These are phyloP conservation scores for Zalaria sp. DNA, from an alignment of 2,329 filamentous ascomycete species.

Conservation along the genomic window DNA sequence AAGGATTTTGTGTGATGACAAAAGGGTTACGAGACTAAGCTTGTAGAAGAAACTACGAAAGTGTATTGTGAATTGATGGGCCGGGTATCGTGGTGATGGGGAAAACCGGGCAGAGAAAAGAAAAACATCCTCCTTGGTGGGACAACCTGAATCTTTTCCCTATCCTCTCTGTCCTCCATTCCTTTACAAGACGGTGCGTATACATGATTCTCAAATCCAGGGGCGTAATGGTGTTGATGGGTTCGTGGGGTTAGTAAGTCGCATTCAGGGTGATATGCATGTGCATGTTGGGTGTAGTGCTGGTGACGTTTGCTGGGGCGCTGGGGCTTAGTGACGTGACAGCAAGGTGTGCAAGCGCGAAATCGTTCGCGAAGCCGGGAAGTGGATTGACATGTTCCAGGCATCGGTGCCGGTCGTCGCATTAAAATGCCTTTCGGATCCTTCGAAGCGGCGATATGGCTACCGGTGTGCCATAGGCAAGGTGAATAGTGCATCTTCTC, in stretches of 20 bases:
- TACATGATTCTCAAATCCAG: conserved; percentile 4
- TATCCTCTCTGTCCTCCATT: not conserved
- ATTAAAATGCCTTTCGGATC: no score
- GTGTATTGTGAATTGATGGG: no score
- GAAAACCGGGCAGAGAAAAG: not conserved
- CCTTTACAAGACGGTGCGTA: conserved; percentile 6
- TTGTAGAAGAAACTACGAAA: no score
- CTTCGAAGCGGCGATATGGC: not conserved
- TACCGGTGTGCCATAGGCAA: not conserved
- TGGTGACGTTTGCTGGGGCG: not conserved
- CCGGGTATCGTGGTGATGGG: not conserved
- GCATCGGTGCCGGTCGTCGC: no score
- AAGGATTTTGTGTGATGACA: no score
- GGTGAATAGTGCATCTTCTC: not conserved
- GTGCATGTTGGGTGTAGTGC: not conserved
- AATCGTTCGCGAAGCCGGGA: not conserved
- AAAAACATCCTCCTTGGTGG: not conserved
- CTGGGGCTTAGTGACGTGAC: conserved; percentile 1
- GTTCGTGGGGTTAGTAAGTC: not conserved
- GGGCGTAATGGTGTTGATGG: not conserved
- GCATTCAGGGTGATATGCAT: not conserved
- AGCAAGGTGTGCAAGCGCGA: not conserved
- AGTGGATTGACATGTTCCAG: not conserved
- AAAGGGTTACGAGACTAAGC: no score
- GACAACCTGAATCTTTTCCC: not conserved